Percentiles rank a stretch among this genome's conserved stretches.
Conservation (phyloP, 2,329 filamentous ascomycete genomes). For the Chalaropsis thielavioides region DNA sequence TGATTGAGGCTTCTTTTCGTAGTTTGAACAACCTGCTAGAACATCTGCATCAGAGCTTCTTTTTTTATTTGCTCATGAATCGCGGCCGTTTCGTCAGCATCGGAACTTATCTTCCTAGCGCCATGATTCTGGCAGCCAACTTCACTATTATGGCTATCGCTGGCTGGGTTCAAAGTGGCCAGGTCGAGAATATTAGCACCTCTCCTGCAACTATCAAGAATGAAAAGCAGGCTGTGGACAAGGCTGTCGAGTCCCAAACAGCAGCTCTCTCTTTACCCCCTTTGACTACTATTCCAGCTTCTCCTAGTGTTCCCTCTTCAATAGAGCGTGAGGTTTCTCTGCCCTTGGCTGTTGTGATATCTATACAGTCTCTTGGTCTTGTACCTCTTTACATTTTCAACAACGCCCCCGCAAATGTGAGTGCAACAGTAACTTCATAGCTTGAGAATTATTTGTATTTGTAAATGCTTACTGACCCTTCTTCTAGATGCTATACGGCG, state of each 20-base stretch:
- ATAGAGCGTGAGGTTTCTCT: constrained; percentile 54
- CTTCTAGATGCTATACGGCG: constrained; percentile 40
- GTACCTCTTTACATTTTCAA: constrained; percentile 82
- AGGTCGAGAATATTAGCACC: constrained; percentile 20
- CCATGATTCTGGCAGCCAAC: constrained; percentile 90
- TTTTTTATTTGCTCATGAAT: constrained; percentile 94
- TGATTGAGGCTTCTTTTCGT: constrained; percentile 79
- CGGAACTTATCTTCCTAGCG: constrained; percentile 88
- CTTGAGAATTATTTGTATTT: neutral
- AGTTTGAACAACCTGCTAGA: constrained; percentile 94
- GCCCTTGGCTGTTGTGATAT: constrained; percentile 57
- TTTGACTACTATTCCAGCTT: neutral
- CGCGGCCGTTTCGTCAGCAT: constrained; percentile 92
- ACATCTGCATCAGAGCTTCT: constrained; percentile 96
- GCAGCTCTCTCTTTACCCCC: neutral
- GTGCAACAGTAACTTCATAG: constrained; percentile 21
- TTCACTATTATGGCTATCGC: constrained; percentile 92
- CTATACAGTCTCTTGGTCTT: constrained; percentile 60
- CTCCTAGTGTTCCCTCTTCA: constrained; percentile 15
- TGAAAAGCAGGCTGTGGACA: constrained; percentile 20
- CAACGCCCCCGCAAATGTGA: constrained; percentile 50
- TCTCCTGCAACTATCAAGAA: neutral
- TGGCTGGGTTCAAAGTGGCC: constrained; percentile 83
- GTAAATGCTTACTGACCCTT: neutral
- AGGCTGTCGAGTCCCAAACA: neutral